Base-by-base conservation (phyloP, 176 grass and related monocot genomes). In the Aechmea fasciata region DNA sequence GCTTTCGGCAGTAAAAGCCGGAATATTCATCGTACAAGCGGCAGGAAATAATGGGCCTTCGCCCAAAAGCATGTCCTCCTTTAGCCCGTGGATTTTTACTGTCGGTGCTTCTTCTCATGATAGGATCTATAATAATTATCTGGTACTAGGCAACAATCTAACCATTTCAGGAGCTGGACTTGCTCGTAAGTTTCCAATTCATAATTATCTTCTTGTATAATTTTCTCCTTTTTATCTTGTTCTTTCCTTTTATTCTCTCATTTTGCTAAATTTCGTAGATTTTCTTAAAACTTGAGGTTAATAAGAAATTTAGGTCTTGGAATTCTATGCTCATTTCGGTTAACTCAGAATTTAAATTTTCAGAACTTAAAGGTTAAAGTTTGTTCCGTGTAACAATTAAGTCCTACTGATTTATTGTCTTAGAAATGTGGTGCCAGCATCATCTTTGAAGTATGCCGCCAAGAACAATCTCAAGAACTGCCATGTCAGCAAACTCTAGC, bases 21-120 rank as follows among this genome's bases (percentile, higher is more conserved):
- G 89, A 70, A 93, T 99, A 81, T 99, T 99, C 82, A 89, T 93
- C 50, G 94, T 99, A 63, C 94, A 99, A 76, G 94, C 94, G 66
- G 89, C 94, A 24, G 94, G 94, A 80, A 99, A 99, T 72, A 99
- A 89, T 49, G 94, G 94, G 51, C 94, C 94, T 69, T 86, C 94
- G 69, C 48, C 82, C 69, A 99, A 99, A 80, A 92, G 86, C 66
- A 79, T 99, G 79, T 90, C 86, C 63, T 99, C 94, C 14, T 99
- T 90, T 57, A 92, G 89, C 66, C 94, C 94, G 17, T 99, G 94
- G 94, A 93, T 99, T 66, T 99, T 99, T 79, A 90, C 89, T 51
- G 87, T 99, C 52, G 94, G 94, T 64, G 94, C 94, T 48, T 99
- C 94, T 79, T 72, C 94, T 17, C 89, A 99, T 80, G 94, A 99